Conservation (phyloP, 164 flowering plant species). For the Platanus orientalis region DNA sequence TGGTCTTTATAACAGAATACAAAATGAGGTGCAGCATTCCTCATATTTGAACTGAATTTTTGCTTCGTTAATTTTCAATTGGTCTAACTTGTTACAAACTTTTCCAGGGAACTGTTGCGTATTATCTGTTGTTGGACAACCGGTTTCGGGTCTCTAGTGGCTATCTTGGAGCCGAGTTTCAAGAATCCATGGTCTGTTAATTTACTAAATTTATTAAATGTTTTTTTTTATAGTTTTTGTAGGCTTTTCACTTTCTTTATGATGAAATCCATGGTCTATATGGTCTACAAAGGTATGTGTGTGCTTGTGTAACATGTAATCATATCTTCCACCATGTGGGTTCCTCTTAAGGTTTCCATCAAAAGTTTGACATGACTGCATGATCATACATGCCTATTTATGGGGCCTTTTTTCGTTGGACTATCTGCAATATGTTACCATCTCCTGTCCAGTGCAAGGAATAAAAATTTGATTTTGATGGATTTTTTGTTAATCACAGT, state of each 20-base stretch:
- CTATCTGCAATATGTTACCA: too few species aligned
- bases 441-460: too few species aligned
- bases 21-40: too few species aligned
- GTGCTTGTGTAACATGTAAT: neutral
- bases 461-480: too few species aligned
- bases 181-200: slow-evolving; percentile 23
- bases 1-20: too few species aligned
- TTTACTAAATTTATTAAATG: neutral
- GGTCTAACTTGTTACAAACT: neutral
- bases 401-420: too few species aligned
- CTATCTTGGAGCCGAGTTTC: slow-evolving; percentile 28
- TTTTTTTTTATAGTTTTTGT: neutral
- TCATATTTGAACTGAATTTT: neutral
- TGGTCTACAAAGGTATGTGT: neutral
- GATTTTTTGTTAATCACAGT: too few species aligned
- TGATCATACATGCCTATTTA: too few species aligned
- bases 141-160: slow-evolving; percentile 23
- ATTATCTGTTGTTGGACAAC: slow-evolving; percentile 35
- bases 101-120: slow-evolving; percentile 39
- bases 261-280: neutral
- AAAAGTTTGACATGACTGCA: neutral
- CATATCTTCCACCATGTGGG: neutral
- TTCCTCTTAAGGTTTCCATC: neutral
- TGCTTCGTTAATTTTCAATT: slow-evolving; percentile 1
- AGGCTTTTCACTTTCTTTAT: neutral